Conservation (phyloP, 2,329 filamentous ascomycete species). For the Monilinia vaccinii-corymbosi region DNA sequence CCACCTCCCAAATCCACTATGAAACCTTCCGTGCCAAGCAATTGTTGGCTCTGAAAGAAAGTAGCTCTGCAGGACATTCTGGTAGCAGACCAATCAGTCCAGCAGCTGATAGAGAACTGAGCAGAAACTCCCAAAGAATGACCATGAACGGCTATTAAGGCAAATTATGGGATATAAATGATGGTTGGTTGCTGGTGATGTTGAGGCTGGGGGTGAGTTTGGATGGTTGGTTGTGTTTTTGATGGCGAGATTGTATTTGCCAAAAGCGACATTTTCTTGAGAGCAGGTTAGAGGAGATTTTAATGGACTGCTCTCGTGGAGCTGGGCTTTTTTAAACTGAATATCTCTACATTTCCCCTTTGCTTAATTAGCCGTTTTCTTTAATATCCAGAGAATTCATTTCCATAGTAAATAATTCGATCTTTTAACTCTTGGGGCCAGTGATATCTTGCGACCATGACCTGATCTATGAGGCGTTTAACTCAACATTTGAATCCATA, state of each 20-base stretch:
- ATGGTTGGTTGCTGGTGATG: background rate
- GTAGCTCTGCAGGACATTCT: slow-evolving; percentile 66
- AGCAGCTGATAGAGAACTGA: slow-evolving; percentile 87
- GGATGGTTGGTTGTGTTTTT: slow-evolving; percentile 20
- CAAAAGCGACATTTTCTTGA: slow-evolving; percentile 30
- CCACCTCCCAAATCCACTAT: slow-evolving; percentile 99
- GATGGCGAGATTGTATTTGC: slow-evolving; percentile 26
- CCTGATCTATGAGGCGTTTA: background rate
- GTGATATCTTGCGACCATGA: background rate
- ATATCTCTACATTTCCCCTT: slow-evolving; percentile 28
- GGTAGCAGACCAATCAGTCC: slow-evolving; percentile 92
- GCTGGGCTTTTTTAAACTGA: slow-evolving; percentile 24
- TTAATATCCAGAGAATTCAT: slow-evolving; percentile 28
- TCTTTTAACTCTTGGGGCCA: background rate
- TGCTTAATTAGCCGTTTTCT: slow-evolving; percentile 30
- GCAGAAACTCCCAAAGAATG: slow-evolving; percentile 93
- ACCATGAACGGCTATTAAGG: slow-evolving; percentile 96
- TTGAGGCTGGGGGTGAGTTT: slow-evolving; percentile 6
- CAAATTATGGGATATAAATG: slow-evolving; percentile 4
- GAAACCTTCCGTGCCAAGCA: slow-evolving; percentile 99
- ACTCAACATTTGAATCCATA: background rate
- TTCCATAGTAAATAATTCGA: slow-evolving; percentile 21
- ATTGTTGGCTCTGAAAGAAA: slow-evolving; percentile 94
- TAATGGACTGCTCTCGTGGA: slow-evolving; percentile 20
- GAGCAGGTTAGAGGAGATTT: slow-evolving; percentile 23